phyloP scores from a whole-genome alignment of 768 basidiomycete genomes.

The Panaeolus papilionaceus region DNA sequence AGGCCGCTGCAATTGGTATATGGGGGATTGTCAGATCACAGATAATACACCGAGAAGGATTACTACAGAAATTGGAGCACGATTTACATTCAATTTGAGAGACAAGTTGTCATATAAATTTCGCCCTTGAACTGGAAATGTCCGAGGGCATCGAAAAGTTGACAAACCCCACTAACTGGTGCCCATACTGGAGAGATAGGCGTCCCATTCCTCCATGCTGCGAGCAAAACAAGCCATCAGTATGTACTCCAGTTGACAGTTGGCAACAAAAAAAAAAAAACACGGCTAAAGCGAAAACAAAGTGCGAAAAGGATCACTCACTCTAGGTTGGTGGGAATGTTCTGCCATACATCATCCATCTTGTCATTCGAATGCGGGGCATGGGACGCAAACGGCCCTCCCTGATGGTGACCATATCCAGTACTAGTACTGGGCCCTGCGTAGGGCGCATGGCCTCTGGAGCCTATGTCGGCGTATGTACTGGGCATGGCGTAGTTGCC shows the following conservation, averaged over 20 bases:
- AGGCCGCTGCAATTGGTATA: background rate
- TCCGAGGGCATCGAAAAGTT: background rate
- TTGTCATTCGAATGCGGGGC: conserved; percentile 48
- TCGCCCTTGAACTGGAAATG: no score
- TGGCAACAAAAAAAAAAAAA: background rate
- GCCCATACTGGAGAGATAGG: conserved; percentile 26
- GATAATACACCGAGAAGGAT: background rate
- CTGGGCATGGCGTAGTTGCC: background rate
- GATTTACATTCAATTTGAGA: background rate
- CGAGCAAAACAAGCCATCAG: conserved; percentile 7
- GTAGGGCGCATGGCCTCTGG: background rate
- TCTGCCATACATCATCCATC: conserved; percentile 54
- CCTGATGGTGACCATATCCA: conserved; percentile 8
- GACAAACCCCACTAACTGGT: conserved; percentile 9
- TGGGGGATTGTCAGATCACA: background rate
- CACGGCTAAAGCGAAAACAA: background rate
- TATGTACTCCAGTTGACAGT: background rate
- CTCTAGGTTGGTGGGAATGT: conserved; percentile 54
- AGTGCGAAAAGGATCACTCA: conserved; percentile 33
- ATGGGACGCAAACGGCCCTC: conserved; percentile 12
- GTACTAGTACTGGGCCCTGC: background rate
- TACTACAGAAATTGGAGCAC: background rate
- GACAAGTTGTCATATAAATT: no score
- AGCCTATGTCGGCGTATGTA: background rate
- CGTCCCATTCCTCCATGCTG: conserved; percentile 33